A percentile compares a stretch with the other conserved stretches of the same genome.
phyloP scores from a whole-genome alignment of 192 early-diverging fungal genomes.

The Coemansia sp. region DNA sequence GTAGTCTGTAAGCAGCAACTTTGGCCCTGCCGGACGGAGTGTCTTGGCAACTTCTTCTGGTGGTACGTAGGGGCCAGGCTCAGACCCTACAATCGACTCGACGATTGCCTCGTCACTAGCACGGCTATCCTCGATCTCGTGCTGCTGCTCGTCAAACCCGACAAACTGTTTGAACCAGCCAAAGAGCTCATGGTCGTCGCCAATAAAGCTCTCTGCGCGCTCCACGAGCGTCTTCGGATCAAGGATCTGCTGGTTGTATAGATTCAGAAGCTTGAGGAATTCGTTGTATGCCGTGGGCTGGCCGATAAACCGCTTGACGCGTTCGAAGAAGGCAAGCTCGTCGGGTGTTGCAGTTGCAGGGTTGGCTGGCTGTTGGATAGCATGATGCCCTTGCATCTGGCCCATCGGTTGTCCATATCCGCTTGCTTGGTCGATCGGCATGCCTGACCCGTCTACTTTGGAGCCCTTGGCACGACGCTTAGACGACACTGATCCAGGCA shows the following conservation, averaged over 20 bases:
- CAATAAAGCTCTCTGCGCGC: slow-evolving; percentile 81
- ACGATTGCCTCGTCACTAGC: slow-evolving; percentile 46
- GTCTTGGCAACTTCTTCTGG: slow-evolving; percentile 50
- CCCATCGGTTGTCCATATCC: slow-evolving; percentile 20
- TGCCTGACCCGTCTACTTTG: slow-evolving; percentile 20
- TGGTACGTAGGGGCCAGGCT: slow-evolving; percentile 34
- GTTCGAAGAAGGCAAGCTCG: slow-evolving; percentile 94
- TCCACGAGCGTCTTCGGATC: slow-evolving; percentile 83
- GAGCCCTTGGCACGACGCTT: slow-evolving; percentile 46
- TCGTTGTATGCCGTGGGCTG: slow-evolving; percentile 91
- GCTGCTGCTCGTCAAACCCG: slow-evolving; percentile 54
- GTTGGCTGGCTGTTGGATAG: slow-evolving; percentile 24
- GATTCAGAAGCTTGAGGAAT: slow-evolving; percentile 92
- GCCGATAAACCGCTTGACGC: slow-evolving; percentile 80
- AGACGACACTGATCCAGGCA: slow-evolving; percentile 24
- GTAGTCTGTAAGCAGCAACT: slow-evolving; percentile 28
- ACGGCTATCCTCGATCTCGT: slow-evolving; percentile 39
- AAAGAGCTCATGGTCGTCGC: slow-evolving; percentile 81
- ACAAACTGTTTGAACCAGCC: slow-evolving; percentile 88
- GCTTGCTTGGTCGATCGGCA: slow-evolving; percentile 4
- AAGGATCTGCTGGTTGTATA: slow-evolving; percentile 93
- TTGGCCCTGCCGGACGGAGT: slow-evolving; percentile 42
- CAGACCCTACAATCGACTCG: slow-evolving; percentile 42
- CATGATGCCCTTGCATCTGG: slow-evolving; percentile 3
- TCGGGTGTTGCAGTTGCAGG: slow-evolving; percentile 60